phyloP scores from a whole-genome alignment of 495 filamentous ascomycete species.

The Hyaloscypha finlandica region DNA sequence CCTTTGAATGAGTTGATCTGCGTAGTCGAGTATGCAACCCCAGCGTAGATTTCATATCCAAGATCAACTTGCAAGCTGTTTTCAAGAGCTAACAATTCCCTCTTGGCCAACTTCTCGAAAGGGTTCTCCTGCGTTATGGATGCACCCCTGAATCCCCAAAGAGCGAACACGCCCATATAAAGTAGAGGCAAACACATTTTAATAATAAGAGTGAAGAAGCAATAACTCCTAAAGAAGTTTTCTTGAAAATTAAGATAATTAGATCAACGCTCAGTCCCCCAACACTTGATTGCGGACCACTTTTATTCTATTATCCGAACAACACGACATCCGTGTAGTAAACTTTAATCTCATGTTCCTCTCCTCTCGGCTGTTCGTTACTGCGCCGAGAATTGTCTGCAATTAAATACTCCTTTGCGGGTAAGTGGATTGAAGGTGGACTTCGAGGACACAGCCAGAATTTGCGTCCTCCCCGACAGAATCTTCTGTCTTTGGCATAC shows the following conservation, averaged over 20 bases:
- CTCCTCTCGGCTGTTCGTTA: not conserved
- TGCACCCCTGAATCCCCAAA: not conserved
- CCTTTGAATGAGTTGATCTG: constrained; percentile 49
- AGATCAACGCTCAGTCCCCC: not conserved
- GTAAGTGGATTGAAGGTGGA: not conserved
- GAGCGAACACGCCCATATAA: not conserved
- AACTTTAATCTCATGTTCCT: not conserved
- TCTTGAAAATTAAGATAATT: not conserved
- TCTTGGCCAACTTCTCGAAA: not conserved
- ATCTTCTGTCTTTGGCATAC: not conserved
- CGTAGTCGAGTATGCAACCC: not conserved
- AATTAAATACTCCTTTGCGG: not conserved
- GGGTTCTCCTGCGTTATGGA: not conserved
- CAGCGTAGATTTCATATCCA: constrained; percentile 1
- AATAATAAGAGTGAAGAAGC: not conserved
- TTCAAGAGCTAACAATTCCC: not conserved
- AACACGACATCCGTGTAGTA: not conserved
- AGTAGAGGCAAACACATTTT: not conserved
- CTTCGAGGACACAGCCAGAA: not conserved
- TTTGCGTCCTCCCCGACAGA: not conserved
- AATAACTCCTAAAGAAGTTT: not conserved
- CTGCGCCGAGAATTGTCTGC: not conserved
- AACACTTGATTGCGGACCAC: not conserved
- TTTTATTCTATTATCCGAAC: not conserved
- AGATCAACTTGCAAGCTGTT: constrained; percentile 8